These are phyloP conservation scores for Pezicula carpinea DNA, from an alignment of 2,329 filamentous ascomycete genomes.

Conservation along the genomic window DNA sequence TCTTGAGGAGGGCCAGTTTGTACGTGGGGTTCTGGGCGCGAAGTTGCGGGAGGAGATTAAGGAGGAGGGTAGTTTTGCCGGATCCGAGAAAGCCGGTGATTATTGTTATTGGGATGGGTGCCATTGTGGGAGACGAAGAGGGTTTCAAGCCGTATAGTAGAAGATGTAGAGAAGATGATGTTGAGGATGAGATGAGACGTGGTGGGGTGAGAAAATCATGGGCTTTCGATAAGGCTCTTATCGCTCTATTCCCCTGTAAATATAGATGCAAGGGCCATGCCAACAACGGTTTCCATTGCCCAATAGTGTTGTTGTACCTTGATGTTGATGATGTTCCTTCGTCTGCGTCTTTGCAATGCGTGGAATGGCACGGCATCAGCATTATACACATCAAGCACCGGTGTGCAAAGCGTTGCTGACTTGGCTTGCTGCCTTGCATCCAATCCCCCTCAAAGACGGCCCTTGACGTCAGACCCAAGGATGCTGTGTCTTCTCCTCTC, in stretches of 20 bases:
- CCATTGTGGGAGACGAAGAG: slow-evolving; percentile 37
- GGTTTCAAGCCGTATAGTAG: too few species aligned
- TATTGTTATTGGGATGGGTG: slow-evolving; percentile 84
- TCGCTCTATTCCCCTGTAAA: background rate
- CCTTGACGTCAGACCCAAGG: too few species aligned
- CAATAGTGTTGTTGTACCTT: too few species aligned
- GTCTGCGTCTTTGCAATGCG: too few species aligned
- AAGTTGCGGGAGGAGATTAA: slow-evolving; percentile 90
- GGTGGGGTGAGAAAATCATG: background rate
- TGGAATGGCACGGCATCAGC: too few species aligned
- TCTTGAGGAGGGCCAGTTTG: slow-evolving; percentile 91
- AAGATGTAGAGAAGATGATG: too few species aligned
- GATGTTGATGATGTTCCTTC: too few species aligned
- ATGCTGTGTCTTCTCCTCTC: too few species aligned
- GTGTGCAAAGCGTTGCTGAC: too few species aligned
- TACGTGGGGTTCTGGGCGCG: slow-evolving; percentile 66
- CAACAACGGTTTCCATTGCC: background rate
- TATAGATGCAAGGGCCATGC: background rate
- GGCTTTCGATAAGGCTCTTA: background rate
- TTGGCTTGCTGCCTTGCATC: too few species aligned
- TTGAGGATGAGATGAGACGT: background rate
- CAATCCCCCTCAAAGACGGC: too few species aligned
- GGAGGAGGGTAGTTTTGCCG: slow-evolving; percentile 92
- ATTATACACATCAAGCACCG: too few species aligned
- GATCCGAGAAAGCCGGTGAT: slow-evolving; percentile 94